A percentile compares a stretch with the other conserved stretches of the same genome.
Evolutionary conservation across 1,284 basidiomycete genomes (phyloP).

Genomic region (Cryptococcus depauperatus): DNA sequence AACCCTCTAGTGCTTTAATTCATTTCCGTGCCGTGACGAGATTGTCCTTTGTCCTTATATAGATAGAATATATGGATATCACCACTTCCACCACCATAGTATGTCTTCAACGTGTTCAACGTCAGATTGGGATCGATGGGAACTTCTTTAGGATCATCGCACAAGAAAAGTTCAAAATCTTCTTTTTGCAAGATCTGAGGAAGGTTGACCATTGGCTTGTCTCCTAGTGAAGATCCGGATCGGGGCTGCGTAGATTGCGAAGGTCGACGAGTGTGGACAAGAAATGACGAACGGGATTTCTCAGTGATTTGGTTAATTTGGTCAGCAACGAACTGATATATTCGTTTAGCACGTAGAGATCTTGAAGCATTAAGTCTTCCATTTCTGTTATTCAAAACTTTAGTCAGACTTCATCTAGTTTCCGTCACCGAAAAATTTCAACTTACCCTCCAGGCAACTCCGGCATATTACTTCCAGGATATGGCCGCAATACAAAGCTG

Average conservation of each 20-base stretch:
- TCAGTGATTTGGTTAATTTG: constrained; percentile 63
- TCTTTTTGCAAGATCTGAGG: constrained; percentile 52
- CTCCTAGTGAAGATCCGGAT: neutral
- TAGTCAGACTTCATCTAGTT: neutral
- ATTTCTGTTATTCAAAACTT: constrained; percentile 59
- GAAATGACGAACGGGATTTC: no score
- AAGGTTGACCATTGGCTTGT: neutral
- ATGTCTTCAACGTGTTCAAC: constrained; percentile 77
- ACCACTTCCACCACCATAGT: constrained; percentile 70
- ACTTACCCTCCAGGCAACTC: constrained; percentile 35
- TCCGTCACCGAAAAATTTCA: neutral
- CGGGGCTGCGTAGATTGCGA: neutral
- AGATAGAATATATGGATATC: constrained; percentile 80
- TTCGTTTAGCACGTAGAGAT: constrained; percentile 74
- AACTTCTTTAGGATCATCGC: constrained; percentile 55
- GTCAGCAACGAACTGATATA: constrained; percentile 74
- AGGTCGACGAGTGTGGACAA: no score
- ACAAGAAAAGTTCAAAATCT: constrained; percentile 68
- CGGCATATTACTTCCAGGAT: constrained; percentile 38
- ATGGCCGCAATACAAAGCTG: constrained; percentile 80
- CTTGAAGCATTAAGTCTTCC: constrained; percentile 80
- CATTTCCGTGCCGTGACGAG: no score
- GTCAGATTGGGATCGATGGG: constrained; percentile 77
- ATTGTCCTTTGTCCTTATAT: no score
- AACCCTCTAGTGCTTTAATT: no score